Percentiles rank a stretch among this genome's conserved stretches.
Evolutionary conservation across 2,329 filamentous ascomycete species (phyloP).

Genomic region (Aspergillus pseudotamarii): DNA sequence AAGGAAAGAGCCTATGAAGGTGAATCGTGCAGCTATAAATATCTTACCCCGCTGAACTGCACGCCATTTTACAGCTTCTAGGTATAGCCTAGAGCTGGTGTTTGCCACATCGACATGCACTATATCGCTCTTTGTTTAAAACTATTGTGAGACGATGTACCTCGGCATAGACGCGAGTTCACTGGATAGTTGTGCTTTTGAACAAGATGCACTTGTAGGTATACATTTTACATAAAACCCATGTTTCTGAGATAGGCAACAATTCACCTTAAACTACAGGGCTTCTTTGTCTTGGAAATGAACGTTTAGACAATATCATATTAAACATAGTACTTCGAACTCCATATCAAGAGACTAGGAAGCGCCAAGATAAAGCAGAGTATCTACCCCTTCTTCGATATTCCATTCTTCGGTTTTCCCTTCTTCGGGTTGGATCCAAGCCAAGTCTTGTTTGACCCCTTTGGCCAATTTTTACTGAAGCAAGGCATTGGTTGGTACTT

Average conservation of each 20-base stretch:
- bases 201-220: not conserved
- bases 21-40: not conserved
- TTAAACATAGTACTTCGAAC: not conserved
- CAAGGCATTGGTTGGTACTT: not conserved
- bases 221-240: not conserved
- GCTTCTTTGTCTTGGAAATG: not conserved
- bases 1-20: not conserved
- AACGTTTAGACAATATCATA: not conserved
- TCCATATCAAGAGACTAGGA: not conserved
- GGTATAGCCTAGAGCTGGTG: no score
- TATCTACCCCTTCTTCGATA: not conserved
- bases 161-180: not conserved
- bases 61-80: no score
- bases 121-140: not conserved
- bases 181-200: not conserved
- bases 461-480: not conserved
- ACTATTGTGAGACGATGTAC: not conserved
- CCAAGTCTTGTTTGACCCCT: not conserved
- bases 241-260: no score
- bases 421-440: not conserved
- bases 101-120: no score
- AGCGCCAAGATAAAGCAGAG: not conserved
- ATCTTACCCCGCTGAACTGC: not conserved
- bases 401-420: not conserved
- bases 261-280: not conserved